These are phyloP conservation scores for Calocybe gangraenosa DNA, from an alignment of 768 basidiomycete species.

Conservation along the genomic window DNA sequence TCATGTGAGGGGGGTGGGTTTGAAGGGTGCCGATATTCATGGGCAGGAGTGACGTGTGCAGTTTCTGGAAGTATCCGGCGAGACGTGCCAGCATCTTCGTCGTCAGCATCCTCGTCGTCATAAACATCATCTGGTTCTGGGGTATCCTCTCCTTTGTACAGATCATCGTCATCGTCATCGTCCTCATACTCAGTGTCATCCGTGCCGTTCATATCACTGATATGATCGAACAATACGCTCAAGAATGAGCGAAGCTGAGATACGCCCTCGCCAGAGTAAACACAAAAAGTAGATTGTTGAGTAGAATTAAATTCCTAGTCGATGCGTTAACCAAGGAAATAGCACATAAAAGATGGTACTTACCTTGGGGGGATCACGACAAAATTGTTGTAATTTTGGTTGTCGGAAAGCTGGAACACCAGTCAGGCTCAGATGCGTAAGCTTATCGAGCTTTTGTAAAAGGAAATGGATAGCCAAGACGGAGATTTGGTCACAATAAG, in stretches of 20 bases:
- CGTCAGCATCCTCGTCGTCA: slow-evolving; percentile 17
- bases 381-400: slow-evolving; percentile 83
- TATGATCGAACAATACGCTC: slow-evolving; percentile 68
- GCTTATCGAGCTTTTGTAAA: slow-evolving; percentile 80
- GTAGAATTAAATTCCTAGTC: slow-evolving; percentile 84
- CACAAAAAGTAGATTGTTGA: slow-evolving; percentile 90
- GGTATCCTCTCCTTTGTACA: slow-evolving; percentile 44
- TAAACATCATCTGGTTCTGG: slow-evolving; percentile 38
- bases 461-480: slow-evolving; percentile 90
- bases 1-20: slow-evolving; percentile 26
- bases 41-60: slow-evolving; percentile 18
- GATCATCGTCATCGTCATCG: slow-evolving; percentile 50
- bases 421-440: slow-evolving; percentile 96
- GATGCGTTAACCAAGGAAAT: slow-evolving; percentile 4
- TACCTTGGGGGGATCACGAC: slow-evolving; percentile 83
- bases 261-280: slow-evolving; percentile 93
- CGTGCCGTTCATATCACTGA: slow-evolving; percentile 67
- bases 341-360: slow-evolving; percentile 15
- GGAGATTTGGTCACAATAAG: slow-evolving; percentile 94
- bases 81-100: slow-evolving; percentile 28
- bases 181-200: slow-evolving; percentile 70
- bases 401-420: slow-evolving; percentile 91
- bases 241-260: slow-evolving; percentile 76
- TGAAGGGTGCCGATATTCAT: slow-evolving; percentile 19
- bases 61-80: slow-evolving; percentile 25